Conservation (phyloP, 2,329 filamentous ascomycete species). For the Xylaria sp. region DNA sequence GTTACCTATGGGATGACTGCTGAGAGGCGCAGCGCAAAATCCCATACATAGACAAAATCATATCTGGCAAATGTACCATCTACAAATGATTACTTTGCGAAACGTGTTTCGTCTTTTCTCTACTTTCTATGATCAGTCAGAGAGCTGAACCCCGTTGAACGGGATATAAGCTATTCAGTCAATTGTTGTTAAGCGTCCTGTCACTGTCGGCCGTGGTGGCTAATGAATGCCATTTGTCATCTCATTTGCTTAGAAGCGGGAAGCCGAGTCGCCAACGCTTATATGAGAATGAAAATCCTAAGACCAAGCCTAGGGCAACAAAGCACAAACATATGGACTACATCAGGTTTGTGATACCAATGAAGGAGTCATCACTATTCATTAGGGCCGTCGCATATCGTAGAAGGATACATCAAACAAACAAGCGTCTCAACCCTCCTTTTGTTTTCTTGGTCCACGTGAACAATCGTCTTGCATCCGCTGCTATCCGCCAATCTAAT, state of each 20-base stretch:
- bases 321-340: not conserved
- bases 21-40: not conserved
- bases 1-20: not conserved
- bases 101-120: not conserved
- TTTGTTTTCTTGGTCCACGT: constrained; percentile 30
- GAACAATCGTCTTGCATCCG: constrained; percentile 9
- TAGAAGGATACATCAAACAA: constrained; percentile 17
- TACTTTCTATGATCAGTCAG: not conserved
- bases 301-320: not conserved
- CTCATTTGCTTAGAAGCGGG: not conserved
- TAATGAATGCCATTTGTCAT: not conserved
- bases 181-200: not conserved
- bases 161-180: not conserved
- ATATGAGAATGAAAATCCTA: not conserved
- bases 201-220: not conserved
- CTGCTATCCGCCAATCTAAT: constrained; percentile 30
- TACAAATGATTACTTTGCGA: not conserved
- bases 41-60: not conserved
- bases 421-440: not conserved
- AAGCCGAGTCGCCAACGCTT: not conserved
- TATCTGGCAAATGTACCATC: not conserved
- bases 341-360: not conserved
- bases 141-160: no score
- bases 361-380: constrained; percentile 1
- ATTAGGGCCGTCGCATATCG: constrained; percentile 20